Percentiles rank a stretch among this genome's conserved stretches.
phyloP scores from a whole-genome alignment of 2,329 filamentous ascomycete species.

The Colletotrichum sp. region DNA sequence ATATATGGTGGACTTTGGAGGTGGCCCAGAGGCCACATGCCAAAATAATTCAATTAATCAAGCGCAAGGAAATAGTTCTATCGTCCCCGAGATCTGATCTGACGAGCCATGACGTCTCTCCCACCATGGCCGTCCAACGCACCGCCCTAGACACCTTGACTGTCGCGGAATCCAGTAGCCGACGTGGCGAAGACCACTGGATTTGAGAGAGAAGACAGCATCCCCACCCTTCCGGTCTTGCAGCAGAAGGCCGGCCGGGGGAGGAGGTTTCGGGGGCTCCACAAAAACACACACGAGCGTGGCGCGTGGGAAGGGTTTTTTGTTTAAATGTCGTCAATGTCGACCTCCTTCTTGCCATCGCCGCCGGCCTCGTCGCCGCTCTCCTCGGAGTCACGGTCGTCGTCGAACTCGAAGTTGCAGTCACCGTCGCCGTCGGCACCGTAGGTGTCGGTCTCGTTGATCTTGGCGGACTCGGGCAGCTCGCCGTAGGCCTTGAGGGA shows the following conservation, averaged over 20 bases:
- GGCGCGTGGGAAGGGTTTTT: not conserved
- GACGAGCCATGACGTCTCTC: constrained; percentile 65
- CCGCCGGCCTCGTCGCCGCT: constrained; percentile 59
- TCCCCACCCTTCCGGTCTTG: constrained; percentile 31
- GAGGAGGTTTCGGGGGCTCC: constrained; percentile 18
- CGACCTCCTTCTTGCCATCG: constrained; percentile 77
- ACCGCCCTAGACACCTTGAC: constrained; percentile 38
- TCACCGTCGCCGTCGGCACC: constrained; percentile 92
- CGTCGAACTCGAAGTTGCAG: constrained; percentile 98
- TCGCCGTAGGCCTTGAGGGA: constrained; percentile 97
- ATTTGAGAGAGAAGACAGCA: constrained; percentile 72
- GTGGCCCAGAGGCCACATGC: not conserved
- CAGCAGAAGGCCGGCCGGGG: not conserved
- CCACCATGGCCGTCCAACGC: constrained; percentile 53
- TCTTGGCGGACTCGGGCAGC: constrained; percentile 96
- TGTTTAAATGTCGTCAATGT: constrained; percentile 91
- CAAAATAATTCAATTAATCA: constrained; percentile 4
- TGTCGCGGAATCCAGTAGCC: constrained; percentile 46
- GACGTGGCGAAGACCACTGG: constrained; percentile 23
- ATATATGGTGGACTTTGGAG: not conserved
- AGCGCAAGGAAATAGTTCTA: constrained; percentile 1
- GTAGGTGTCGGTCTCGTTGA: constrained; percentile 98
- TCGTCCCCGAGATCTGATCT: constrained; percentile 24
- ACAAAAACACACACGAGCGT: not conserved
- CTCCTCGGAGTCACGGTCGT: constrained; percentile 74